Percentiles rank a stretch among this genome's conserved stretches.
phyloP scores from a whole-genome alignment of 1,284 basidiomycete species.

The Meira miltonrushii region DNA sequence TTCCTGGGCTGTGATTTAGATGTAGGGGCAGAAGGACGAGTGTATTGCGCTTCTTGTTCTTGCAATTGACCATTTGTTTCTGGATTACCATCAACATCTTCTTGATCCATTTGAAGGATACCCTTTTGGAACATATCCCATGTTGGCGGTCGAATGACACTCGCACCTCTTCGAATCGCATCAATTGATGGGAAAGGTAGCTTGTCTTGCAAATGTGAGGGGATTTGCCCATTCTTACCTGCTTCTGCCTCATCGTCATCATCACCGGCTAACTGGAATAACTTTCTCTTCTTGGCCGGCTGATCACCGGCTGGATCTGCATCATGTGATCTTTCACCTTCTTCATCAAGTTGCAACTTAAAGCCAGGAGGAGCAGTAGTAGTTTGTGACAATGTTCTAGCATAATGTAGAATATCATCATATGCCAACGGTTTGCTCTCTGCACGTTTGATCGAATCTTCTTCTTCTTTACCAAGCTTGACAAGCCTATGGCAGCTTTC shows the following conservation, averaged over 20 bases:
- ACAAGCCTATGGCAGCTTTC: slow-evolving; percentile 1
- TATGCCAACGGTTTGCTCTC: slow-evolving; percentile 2
- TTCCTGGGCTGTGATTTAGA: neutral
- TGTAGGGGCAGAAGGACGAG: neutral
- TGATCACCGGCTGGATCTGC: neutral
- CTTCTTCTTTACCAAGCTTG: slow-evolving; percentile 5
- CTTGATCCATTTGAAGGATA: neutral
- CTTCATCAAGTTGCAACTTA: slow-evolving; percentile 2
- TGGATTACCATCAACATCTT: neutral
- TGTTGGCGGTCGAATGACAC: neutral
- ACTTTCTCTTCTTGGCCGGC: neutral
- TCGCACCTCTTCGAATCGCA: slow-evolving; percentile 4
- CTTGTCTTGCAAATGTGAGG: slow-evolving; percentile 8
- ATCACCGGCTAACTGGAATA: neutral
- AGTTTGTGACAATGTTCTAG: slow-evolving; percentile 4
- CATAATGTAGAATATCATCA: slow-evolving; percentile 3
- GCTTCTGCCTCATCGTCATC: neutral
- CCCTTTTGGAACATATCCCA: slow-evolving; percentile 2
- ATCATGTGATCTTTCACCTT: neutral
- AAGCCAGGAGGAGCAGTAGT: slow-evolving; percentile 9
- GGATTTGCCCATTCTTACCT: neutral
- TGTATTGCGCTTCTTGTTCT: neutral
- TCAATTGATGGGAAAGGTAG: slow-evolving; percentile 2
- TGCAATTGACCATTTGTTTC: neutral
- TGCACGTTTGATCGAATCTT: neutral